Evolutionary conservation across 441 rosid genomes (phyloP), one percentile per base, ranked within the genome.

Genomic region (Jatropha multifida): DNA sequence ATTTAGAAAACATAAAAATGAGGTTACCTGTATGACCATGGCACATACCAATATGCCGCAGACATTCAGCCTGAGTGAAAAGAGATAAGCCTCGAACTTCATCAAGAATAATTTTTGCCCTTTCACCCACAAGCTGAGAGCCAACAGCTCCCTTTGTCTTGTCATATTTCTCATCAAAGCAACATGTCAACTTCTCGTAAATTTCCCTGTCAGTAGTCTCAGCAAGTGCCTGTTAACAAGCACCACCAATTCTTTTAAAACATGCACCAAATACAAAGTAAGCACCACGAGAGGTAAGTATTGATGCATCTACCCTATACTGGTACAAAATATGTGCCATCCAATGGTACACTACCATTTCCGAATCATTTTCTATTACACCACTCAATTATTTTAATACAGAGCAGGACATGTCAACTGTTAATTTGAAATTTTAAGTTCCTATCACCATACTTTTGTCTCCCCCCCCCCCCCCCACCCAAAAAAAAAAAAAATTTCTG

Each of bases 91-190:
- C 90, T 76, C 83, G 89, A 76, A 89, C 92, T 89, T 96, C 99
- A 62, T 92, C 94, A 59, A 94, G 94, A 75, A 94, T 90, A 79
- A 96, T 89, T 84, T 87, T 89, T 51, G 97, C 92, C 78, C 99
- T 86, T 89, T 91, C 98, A 74, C 92, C 88, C 32, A 90, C 81
- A 52, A 96, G 96, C 76, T 89, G 94, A 52, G 98, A 89, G 70
- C 96, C 97, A 83, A 94, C 91, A 71, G 83, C 88, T 75, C 99
- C 98, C 81, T 89, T 92, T 38, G 77, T 85, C 82, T 86, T 85
- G 63, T 78, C 88, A 73, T 84, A 74, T 74, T 80, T 83, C 82
- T 87, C 92, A 74, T 77, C 75, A 78, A 85, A 88, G 85, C 89
- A 92, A 83, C 89, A 76, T 13, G 85, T 91, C 82, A 96, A 79